A percentile compares a stretch with the other conserved stretches of the same genome.
Conservation (phyloP, 1,284 basidiomycete genomes). For the Malassezia equina region DNA sequence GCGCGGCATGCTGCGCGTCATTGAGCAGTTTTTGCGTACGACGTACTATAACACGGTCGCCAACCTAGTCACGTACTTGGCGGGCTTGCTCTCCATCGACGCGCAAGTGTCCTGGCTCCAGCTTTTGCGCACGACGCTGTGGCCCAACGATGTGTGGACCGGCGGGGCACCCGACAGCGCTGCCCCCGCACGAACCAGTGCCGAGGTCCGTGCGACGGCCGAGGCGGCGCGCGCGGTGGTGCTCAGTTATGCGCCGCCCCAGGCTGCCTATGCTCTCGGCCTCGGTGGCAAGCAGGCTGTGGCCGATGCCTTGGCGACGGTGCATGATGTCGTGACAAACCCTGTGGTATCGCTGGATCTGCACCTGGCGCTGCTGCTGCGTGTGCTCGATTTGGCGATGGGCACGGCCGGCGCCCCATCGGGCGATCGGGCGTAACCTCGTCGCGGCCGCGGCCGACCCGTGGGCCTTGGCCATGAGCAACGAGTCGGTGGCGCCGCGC, state of each 20-base stretch:
- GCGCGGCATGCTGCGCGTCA: conserved; percentile 44
- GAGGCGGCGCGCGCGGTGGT: conserved; percentile 33
- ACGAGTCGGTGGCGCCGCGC: conserved; percentile 4
- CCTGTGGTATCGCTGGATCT: conserved; percentile 28
- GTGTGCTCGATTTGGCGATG: conserved; percentile 31
- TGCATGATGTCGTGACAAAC: conserved; percentile 35
- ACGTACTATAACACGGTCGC: conserved; percentile 38
- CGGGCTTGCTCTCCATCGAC: conserved; percentile 27
- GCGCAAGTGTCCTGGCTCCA: conserved; percentile 33
- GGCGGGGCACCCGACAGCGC: not conserved
- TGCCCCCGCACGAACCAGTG: conserved; percentile 14
- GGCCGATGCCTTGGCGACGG: conserved; percentile 31
- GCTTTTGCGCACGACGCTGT: conserved; percentile 29
- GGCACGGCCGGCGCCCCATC: conserved; percentile 13
- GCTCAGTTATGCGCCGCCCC: conserved; percentile 39
- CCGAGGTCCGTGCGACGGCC: conserved; percentile 27
- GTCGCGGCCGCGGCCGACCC: not conserved
- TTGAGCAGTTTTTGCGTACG: conserved; percentile 45
- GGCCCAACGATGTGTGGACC: conserved; percentile 33
- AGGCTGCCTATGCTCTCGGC: conserved; percentile 40
- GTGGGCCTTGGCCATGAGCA: not conserved
- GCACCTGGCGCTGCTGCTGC: conserved; percentile 28
- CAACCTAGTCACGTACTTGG: conserved; percentile 33
- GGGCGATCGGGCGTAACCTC: conserved; percentile 13
- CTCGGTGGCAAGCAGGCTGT: conserved; percentile 38